These are phyloP conservation scores for Anisogramma anomala DNA, from an alignment of 2,329 filamentous ascomycete genomes.

Conservation along the genomic window DNA sequence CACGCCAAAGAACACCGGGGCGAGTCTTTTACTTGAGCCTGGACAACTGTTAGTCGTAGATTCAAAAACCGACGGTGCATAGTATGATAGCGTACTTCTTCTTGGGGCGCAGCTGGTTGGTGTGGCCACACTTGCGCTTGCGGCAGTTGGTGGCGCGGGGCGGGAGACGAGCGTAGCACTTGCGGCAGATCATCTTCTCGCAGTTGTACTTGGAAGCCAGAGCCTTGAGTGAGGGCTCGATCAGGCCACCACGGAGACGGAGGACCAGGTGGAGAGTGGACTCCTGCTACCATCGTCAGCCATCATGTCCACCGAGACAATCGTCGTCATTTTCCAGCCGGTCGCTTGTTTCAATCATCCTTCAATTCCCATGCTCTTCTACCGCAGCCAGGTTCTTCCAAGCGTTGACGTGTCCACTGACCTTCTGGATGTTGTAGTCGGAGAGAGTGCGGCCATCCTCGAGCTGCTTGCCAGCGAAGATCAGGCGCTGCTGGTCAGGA, in stretches of 20 bases:
- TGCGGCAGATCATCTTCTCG: slow-evolving; percentile 99
- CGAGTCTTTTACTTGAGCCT: slow-evolving; percentile 62
- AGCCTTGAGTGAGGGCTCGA: slow-evolving; percentile 97
- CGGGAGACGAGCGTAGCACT: slow-evolving; percentile 97
- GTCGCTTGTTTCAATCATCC: not conserved
- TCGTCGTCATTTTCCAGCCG: not conserved
- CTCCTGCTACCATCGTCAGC: slow-evolving; percentile 47
- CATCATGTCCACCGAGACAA: not conserved
- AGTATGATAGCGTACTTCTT: slow-evolving; percentile 71
- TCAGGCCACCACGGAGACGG: slow-evolving; percentile 98
- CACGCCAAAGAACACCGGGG: slow-evolving; percentile 25
- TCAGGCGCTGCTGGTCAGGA: slow-evolving; percentile 95
- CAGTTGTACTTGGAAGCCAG: slow-evolving; percentile 99
- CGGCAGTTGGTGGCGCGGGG: slow-evolving; percentile 99
- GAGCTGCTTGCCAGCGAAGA: slow-evolving; percentile 98
- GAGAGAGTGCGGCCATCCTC: slow-evolving; percentile 94
- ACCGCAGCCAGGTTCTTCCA: too few species aligned
- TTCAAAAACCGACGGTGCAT: too few species aligned
- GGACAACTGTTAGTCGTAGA: not conserved
- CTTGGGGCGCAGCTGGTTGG: slow-evolving; percentile 99
- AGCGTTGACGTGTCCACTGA: slow-evolving; percentile 42
- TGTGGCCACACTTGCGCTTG: slow-evolving; percentile 99
- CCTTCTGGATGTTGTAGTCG: slow-evolving; percentile 99
- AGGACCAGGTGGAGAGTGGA: slow-evolving; percentile 97
- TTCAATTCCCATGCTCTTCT: not conserved